Percentiles rank a stretch among this genome's conserved stretches.
These are phyloP conservation scores for Corymbia calophylla DNA, from an alignment of 441 rosid genomes.

Conservation along the genomic window DNA sequence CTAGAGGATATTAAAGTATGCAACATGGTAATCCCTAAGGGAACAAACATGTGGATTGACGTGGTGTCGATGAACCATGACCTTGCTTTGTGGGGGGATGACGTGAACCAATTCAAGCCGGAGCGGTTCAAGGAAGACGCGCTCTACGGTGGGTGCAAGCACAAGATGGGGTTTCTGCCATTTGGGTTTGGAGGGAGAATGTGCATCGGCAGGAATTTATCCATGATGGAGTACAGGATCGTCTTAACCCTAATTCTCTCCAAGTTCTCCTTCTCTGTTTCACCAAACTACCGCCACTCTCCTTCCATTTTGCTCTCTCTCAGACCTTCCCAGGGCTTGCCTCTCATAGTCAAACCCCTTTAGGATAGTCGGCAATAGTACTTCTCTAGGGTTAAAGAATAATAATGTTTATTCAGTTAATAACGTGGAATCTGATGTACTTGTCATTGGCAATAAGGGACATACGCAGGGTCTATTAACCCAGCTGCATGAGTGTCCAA, in stretches of 20 bases:
- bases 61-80: conserved; percentile 91
- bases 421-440: background rate
- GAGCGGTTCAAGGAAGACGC: conserved; percentile 63
- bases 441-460: background rate
- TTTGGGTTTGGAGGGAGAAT: conserved; percentile 98
- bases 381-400: background rate
- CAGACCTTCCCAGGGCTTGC: conserved; percentile 66
- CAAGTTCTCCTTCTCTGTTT: conserved; percentile 57
- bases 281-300: conserved; percentile 58
- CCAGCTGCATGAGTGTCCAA: background rate
- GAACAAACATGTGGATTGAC: conserved; percentile 92
- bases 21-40: conserved; percentile 49
- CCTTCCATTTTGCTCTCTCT: conserved; percentile 70
- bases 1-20: conserved; percentile 56
- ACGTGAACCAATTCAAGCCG: conserved; percentile 69
- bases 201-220: conserved; percentile 81
- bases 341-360: conserved; percentile 55
- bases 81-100: conserved; percentile 63
- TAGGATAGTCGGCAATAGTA: background rate
- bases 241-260: conserved; percentile 57
- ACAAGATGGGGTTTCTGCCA: conserved; percentile 91
- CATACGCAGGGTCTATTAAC: background rate
- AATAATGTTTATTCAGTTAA: background rate
- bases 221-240: conserved; percentile 70
- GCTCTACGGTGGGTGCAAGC: conserved; percentile 64